These are phyloP conservation scores for Pseudogymnoascus sp. DNA, from an alignment of 2,329 filamentous ascomycete species.

Conservation along the genomic window DNA sequence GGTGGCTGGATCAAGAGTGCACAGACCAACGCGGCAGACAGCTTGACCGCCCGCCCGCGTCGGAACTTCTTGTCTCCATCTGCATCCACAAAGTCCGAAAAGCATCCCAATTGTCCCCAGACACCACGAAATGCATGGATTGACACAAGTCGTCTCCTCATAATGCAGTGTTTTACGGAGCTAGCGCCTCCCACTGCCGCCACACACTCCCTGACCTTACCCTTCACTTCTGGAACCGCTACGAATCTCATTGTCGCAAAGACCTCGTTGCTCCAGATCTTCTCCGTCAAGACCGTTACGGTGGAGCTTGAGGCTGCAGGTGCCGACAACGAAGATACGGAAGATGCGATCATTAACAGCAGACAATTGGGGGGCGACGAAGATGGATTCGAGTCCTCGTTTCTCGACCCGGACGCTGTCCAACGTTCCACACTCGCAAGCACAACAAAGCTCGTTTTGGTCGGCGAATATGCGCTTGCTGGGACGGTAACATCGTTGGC, in stretches of 20 bases:
- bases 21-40: slow-evolving; percentile 3
- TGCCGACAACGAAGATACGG: slow-evolving; percentile 25
- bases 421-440: slow-evolving; percentile 54
- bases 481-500: slow-evolving; percentile 79
- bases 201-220: slow-evolving; percentile 72
- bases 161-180: slow-evolving; percentile 97
- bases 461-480: slow-evolving; percentile 74
- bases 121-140: neutral
- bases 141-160: slow-evolving; percentile 12
- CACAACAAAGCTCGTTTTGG: slow-evolving; percentile 70
- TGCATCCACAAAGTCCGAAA: neutral
- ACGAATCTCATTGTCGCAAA: slow-evolving; percentile 87
- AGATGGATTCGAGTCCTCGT: slow-evolving; percentile 57
- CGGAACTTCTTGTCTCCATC: neutral
- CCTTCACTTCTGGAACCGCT: slow-evolving; percentile 66
- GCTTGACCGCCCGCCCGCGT: neutral
- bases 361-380: slow-evolving; percentile 45
- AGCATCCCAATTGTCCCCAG: neutral
- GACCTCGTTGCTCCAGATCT: slow-evolving; percentile 88
- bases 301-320: slow-evolving; percentile 42
- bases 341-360: slow-evolving; percentile 41
- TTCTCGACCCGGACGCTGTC: slow-evolving; percentile 54
- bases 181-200: slow-evolving; percentile 89
- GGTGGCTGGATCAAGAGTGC: neutral
- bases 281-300: slow-evolving; percentile 59